Base-by-base conservation (phyloP, 768 basidiomycete species). In the Pisolithus tinctorius region DNA sequence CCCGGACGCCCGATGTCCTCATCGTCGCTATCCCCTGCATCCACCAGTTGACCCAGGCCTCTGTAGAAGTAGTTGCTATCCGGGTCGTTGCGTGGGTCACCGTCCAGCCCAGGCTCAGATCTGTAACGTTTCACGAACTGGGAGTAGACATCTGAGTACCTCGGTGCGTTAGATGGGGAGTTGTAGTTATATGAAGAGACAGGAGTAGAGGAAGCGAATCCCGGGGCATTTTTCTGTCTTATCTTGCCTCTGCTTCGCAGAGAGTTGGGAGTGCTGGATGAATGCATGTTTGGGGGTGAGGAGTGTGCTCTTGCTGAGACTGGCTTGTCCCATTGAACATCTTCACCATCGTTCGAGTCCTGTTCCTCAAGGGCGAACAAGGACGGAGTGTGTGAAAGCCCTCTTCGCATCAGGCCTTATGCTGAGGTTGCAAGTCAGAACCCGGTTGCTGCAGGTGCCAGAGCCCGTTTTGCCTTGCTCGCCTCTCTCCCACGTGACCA, bases 51-150 rank as follows among this genome's bases (percentile, higher is more conserved):
- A 38, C 84, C 82, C 6, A 85, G 68, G 14, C 86, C 87, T 46
- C 80, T 76, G 62, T 88, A 82, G 65, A 84, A 85, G 66, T 88
- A 89, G 62, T 90, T 84, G 57, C 79, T 83, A 63, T 91, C 88
- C n/a, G 87, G 85, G 63, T 91, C 89, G 59, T 82, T 81, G 52
- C 84, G 78, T 23, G 81, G 78, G 65, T 89, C 85, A 53, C 86
- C 85, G 45, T 78, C 74, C 38, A 78, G 73, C 25, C 73, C 77
- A n/a, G 77, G 72, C 52, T 77, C 77, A 6, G 83, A 81, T 61
- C 86, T 77, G 69, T 89, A 91, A 25, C 86, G 76, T 56, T 77
- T 80, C 40, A 90, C 81, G 62, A 90, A 90, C 62, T 89, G 87
- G 20, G 84, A 82, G 69, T 90, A 91, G 20, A 87, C 77, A 59